phyloP scores from a whole-genome alignment of 345 rosid genomes.

The Euphorbia tirucalli region DNA sequence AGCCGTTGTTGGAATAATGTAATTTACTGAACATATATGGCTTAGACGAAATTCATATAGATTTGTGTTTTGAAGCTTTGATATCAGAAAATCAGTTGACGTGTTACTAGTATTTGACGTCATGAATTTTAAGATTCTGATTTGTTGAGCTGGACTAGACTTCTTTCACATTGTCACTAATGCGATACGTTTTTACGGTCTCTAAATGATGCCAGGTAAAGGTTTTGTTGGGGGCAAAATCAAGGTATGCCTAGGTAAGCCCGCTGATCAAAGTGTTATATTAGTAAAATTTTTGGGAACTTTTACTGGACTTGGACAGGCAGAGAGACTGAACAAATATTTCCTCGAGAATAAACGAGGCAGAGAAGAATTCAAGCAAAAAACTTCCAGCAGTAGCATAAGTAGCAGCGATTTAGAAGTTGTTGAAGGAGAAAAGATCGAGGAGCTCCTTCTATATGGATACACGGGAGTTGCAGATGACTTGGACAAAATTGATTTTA shows the following conservation, averaged over 20 bases:
- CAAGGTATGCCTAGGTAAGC: slow-evolving; percentile 50
- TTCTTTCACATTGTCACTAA: background rate
- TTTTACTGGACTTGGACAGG: slow-evolving; percentile 44
- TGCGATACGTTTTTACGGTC: background rate
- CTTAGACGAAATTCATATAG: too few species aligned
- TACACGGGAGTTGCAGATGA: slow-evolving; percentile 57
- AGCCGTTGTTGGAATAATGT: background rate
- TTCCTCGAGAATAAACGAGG: slow-evolving; percentile 42
- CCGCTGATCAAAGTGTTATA: slow-evolving; percentile 53
- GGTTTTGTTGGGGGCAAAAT: slow-evolving; percentile 50
- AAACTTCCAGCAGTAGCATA: slow-evolving; percentile 17
- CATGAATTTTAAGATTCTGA: background rate
- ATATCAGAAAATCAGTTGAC: background rate
- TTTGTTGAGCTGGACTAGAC: background rate
- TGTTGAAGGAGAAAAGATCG: slow-evolving; percentile 29
- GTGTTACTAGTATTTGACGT: background rate
- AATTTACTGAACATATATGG: background rate
- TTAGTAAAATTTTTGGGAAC: slow-evolving; percentile 50
- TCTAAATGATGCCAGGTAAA: slow-evolving; percentile 33
- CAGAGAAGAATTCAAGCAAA: slow-evolving; percentile 38
- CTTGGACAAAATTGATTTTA: slow-evolving; percentile 50
- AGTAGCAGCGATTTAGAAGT: slow-evolving; percentile 15
- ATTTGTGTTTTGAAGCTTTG: background rate
- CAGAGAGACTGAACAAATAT: slow-evolving; percentile 45
- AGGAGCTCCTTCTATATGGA: slow-evolving; percentile 44